Evolutionary conservation across 1,284 basidiomycete genomes (phyloP).

Genomic region (Tetrapyrgos nigripes): DNA sequence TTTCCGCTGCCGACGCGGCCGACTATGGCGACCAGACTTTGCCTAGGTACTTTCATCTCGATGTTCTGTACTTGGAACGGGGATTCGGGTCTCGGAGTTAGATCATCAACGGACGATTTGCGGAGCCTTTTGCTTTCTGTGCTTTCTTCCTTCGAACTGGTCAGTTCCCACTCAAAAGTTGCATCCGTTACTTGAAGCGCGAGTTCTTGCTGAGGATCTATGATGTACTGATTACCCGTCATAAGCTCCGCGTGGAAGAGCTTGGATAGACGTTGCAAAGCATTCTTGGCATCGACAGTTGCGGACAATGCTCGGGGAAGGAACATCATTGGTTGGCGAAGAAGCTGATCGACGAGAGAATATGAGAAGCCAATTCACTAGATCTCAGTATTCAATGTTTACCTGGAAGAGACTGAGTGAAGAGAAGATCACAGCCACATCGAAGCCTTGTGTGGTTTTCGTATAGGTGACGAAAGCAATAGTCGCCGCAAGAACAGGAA

Average conservation of each 20-base stretch:
- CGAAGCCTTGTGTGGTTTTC: constrained; percentile 56
- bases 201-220: constrained; percentile 52
- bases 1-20: constrained; percentile 72
- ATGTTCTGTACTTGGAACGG: constrained; percentile 61
- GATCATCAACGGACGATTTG: constrained; percentile 17
- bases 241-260: constrained; percentile 69
- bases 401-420: constrained; percentile 72
- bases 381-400: constrained; percentile 16
- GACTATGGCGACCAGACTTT: constrained; percentile 68
- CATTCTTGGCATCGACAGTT: constrained; percentile 69
- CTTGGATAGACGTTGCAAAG: constrained; percentile 55
- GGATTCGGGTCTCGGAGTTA: constrained; percentile 12
- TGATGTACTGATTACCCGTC: constrained; percentile 43
- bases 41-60: constrained; percentile 60
- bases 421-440: constrained; percentile 72
- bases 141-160: constrained; percentile 15
- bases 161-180: constrained; percentile 70
- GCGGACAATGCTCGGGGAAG: constrained; percentile 71
- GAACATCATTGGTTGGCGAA: constrained; percentile 74
- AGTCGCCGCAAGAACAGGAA: constrained; percentile 76
- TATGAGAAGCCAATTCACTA: constrained; percentile 7
- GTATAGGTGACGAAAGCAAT: constrained; percentile 80
- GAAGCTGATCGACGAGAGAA: constrained; percentile 50
- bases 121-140: constrained; percentile 23
- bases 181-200: constrained; percentile 61